Percentiles rank a stretch among this genome's conserved stretches.
Conservation (phyloP, 176 grass and related monocot species). For the Oryza glaberrima region DNA sequence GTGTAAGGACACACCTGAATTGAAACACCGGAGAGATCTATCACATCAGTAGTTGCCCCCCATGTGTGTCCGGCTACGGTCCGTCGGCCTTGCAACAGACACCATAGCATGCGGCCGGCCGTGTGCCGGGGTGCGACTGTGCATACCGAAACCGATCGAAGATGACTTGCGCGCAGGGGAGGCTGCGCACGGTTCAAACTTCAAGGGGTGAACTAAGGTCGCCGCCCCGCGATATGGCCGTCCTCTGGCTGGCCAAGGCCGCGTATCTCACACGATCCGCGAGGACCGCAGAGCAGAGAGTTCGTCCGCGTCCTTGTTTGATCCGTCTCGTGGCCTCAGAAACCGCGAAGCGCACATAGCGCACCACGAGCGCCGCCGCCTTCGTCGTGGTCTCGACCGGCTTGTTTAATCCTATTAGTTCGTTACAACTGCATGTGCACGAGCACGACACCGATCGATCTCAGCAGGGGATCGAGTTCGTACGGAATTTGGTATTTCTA, state of each 20-base stretch:
- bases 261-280: background rate
- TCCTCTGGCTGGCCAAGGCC: conserved; percentile 10
- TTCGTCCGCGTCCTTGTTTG: background rate
- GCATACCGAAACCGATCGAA: background rate
- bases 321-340: background rate
- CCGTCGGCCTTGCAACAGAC: background rate
- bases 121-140: background rate
- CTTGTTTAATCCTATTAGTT: background rate
- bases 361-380: background rate
- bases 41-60: background rate
- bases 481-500: background rate
- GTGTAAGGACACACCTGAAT: background rate
- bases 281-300: background rate
- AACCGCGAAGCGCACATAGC: background rate
- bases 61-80: background rate
- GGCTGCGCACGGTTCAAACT: background rate
- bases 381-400: background rate
- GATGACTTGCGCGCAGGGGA: background rate
- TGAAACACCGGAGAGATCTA: background rate
- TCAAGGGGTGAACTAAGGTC: background rate
- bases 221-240: background rate
- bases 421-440: background rate
- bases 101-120: background rate
- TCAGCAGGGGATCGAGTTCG: background rate
- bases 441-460: background rate